Conservation (phyloP, 345 rosid species). For the Boechera divaricarpa region DNA sequence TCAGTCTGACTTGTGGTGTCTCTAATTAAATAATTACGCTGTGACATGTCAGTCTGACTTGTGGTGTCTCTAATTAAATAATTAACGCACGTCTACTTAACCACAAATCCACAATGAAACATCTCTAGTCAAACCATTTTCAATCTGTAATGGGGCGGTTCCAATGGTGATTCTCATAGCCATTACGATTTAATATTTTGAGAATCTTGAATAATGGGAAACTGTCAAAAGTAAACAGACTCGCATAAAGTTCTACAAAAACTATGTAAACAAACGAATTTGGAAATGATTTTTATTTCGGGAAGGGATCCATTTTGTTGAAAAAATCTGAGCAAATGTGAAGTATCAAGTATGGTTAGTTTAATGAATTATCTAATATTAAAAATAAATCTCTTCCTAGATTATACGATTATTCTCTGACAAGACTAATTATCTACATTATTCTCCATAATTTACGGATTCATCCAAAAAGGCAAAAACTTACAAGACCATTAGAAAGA, state of each 20-base stretch:
- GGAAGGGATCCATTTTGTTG: conserved; percentile 22
- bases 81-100: conserved; percentile 37
- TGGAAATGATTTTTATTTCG: conserved; percentile 30
- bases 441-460: conserved; percentile 6
- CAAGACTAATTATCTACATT: conserved; percentile 30
- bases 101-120: conserved; percentile 15
- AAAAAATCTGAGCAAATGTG: conserved; percentile 24
- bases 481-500: background rate
- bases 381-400: conserved; percentile 9
- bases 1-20: conserved; percentile 31
- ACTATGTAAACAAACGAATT: conserved; percentile 18
- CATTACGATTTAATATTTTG: conserved; percentile 29
- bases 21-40: conserved; percentile 20
- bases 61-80: conserved; percentile 12
- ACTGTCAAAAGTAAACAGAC: conserved; percentile 33
- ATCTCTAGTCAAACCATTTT: conserved; percentile 42
- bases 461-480: conserved; percentile 1
- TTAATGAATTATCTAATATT: conserved; percentile 19
- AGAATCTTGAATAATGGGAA: conserved; percentile 37
- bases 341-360: conserved; percentile 24
- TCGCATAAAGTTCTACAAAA: conserved; percentile 10
- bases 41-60: conserved; percentile 44
- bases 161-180: conserved; percentile 25
- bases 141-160: conserved; percentile 36
- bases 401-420: conserved; percentile 35